Percentiles rank a stretch among this genome's conserved stretches.
These are phyloP conservation scores for Marasmius fiardii DNA, from an alignment of 1,284 basidiomycete genomes.

Conservation along the genomic window DNA sequence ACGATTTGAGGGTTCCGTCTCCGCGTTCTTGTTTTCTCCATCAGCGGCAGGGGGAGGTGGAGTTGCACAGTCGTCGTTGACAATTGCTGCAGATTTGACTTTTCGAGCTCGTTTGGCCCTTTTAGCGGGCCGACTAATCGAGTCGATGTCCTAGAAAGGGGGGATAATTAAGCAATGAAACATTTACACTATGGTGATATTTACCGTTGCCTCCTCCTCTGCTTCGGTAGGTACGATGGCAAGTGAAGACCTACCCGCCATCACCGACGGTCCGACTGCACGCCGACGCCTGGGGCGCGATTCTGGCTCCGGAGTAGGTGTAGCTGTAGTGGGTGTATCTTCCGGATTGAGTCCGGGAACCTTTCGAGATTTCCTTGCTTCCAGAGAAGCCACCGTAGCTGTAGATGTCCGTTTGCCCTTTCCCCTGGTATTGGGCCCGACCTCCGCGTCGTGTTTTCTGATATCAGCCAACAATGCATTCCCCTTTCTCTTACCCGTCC, in stretches of 20 bases:
- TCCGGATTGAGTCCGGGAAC: background rate
- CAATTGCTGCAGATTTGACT: conserved; percentile 27
- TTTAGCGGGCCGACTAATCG: conserved; percentile 29
- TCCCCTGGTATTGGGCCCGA: conserved; percentile 24
- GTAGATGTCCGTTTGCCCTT: conserved; percentile 26
- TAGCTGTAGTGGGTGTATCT: conserved; percentile 26
- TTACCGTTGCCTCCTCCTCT: conserved; percentile 31
- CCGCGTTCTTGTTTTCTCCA: conserved; percentile 20
- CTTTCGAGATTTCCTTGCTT: conserved; percentile 12
- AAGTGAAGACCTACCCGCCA: conserved; percentile 28
- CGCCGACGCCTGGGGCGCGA: conserved; percentile 38
- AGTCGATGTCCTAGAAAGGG: conserved; percentile 22
- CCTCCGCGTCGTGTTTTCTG: conserved; percentile 69
- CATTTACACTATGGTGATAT: conserved; percentile 17
- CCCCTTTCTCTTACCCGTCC: conserved; percentile 68
- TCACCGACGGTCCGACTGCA: conserved; percentile 20
- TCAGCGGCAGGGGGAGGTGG: conserved; percentile 12
- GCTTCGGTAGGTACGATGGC: conserved; percentile 32
- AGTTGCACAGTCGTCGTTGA: conserved; percentile 20
- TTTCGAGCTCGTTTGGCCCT: conserved; percentile 33
- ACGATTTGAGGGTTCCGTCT: conserved; percentile 28
- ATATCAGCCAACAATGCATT: conserved; percentile 80
- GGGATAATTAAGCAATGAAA: background rate
- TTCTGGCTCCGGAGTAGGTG: conserved; percentile 69
- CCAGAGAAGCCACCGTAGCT: conserved; percentile 19